A percentile compares a stretch with the other conserved stretches of the same genome.
These are phyloP conservation scores for Stemphylium vesicarium DNA, from an alignment of 2,329 filamentous ascomycete species.

Conservation along the genomic window DNA sequence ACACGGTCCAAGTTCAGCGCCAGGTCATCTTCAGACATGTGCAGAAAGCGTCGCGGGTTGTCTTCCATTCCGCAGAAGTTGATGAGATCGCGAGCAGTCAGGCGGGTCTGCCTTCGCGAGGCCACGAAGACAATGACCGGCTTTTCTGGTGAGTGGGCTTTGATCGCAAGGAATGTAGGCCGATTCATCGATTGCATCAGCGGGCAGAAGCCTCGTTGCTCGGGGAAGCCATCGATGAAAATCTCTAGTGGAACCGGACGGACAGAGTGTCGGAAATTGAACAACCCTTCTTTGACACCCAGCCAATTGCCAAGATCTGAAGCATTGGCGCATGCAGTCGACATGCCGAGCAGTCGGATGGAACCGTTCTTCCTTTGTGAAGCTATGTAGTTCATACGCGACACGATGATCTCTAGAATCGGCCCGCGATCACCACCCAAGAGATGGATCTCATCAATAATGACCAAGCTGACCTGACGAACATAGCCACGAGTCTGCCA, in stretches of 20 bases:
- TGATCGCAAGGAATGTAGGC: slow-evolving; percentile 94
- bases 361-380: slow-evolving; percentile 84
- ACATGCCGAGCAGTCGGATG: slow-evolving; percentile 96
- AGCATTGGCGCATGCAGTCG: slow-evolving; percentile 95
- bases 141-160: slow-evolving; percentile 93
- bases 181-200: slow-evolving; percentile 99
- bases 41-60: slow-evolving; percentile 89
- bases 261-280: slow-evolving; percentile 97
- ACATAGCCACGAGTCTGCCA: slow-evolving; percentile 99
- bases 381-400: slow-evolving; percentile 97
- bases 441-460: slow-evolving; percentile 98
- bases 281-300: slow-evolving; percentile 90
- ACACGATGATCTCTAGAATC: slow-evolving; percentile 95
- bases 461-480: slow-evolving; percentile 90
- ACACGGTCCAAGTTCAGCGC: slow-evolving; percentile 85
- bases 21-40: slow-evolving; percentile 93
- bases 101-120: slow-evolving; percentile 88
- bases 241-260: slow-evolving; percentile 94
- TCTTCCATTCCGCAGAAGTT: slow-evolving; percentile 99
- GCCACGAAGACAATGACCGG: slow-evolving; percentile 98
- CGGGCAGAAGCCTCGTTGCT: slow-evolving; percentile 92
- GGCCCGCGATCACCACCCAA: slow-evolving; percentile 96
- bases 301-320: slow-evolving; percentile 95
- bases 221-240: slow-evolving; percentile 96
- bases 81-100: slow-evolving; percentile 95